phyloP scores from a whole-genome alignment of 2,329 filamentous ascomycete genomes.

The Teratosphaeria destructans region DNA sequence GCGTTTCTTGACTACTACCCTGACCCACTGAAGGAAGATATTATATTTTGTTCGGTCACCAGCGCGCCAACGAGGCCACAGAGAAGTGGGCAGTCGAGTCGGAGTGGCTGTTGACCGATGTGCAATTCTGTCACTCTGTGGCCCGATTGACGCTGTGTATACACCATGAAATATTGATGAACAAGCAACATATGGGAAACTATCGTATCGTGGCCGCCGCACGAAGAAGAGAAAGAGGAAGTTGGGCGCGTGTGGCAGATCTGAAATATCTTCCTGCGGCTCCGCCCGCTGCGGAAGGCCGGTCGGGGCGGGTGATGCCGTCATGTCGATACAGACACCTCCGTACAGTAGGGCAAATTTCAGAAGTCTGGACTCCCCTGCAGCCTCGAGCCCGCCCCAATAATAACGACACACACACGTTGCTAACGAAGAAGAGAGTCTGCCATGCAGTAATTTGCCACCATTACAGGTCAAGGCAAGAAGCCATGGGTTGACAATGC shows the following conservation, averaged over 20 bases:
- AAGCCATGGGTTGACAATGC: background rate
- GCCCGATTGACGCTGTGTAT: constrained; percentile 24
- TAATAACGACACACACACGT: no score
- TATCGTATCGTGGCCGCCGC: constrained; percentile 23
- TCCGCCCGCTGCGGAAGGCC: background rate
- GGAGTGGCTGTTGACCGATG: constrained; percentile 22
- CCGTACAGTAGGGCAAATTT: no score
- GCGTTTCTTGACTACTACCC: background rate
- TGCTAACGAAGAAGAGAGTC: no score
- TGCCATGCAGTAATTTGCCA: no score
- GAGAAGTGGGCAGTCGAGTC: constrained; percentile 19
- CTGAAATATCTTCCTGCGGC: background rate
- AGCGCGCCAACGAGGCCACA: constrained; percentile 27
- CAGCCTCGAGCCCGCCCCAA: no score
- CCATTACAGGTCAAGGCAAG: no score
- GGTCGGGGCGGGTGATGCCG: background rate
- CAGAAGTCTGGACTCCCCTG: no score
- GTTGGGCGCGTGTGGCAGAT: background rate
- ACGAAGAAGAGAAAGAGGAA: constrained; percentile 21
- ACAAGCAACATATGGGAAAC: constrained; percentile 26
- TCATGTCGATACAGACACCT: background rate
- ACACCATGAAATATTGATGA: constrained; percentile 16
- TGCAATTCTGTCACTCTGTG: constrained; percentile 28
- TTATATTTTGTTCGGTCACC: constrained; percentile 21
- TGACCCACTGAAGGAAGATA: background rate